phyloP scores from a whole-genome alignment of 2,329 filamentous ascomycete species.

The Alternaria sp. region DNA sequence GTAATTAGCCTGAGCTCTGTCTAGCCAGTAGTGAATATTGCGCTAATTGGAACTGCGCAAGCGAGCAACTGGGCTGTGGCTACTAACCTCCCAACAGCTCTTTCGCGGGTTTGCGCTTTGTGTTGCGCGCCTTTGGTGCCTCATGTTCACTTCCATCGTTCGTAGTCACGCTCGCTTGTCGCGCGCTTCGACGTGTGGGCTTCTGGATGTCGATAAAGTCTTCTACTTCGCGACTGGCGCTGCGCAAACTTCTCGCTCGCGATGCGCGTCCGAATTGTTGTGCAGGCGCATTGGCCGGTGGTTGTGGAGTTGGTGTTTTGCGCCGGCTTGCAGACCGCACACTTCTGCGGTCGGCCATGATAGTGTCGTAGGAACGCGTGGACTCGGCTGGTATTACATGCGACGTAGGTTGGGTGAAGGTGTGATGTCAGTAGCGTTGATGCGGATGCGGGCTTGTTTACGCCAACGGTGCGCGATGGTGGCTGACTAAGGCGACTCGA shows the following conservation, averaged over 20 bases:
- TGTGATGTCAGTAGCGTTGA: constrained; percentile 3
- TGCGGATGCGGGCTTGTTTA: constrained; percentile 10
- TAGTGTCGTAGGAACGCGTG: not conserved
- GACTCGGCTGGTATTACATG: constrained; percentile 9
- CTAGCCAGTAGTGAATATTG: not conserved
- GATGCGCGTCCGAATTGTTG: constrained; percentile 30
- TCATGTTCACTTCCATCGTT: constrained; percentile 33
- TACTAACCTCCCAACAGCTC: constrained; percentile 38
- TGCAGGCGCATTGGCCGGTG: constrained; percentile 23
- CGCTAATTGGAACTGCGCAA: not conserved
- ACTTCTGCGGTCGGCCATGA: constrained; percentile 43
- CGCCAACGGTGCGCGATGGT: constrained; percentile 6
- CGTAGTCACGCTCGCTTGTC: constrained; percentile 38
- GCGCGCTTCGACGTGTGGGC: constrained; percentile 29
- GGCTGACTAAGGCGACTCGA: constrained; percentile 8
- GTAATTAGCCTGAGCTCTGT: constrained; percentile 15
- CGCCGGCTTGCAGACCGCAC: constrained; percentile 44
- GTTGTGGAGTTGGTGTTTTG: constrained; percentile 41
- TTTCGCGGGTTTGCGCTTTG: constrained; percentile 31
- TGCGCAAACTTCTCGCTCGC: constrained; percentile 44
- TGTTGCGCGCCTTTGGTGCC: constrained; percentile 20
- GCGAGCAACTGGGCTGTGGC: not conserved
- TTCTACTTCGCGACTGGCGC: constrained; percentile 49
- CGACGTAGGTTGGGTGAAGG: constrained; percentile 1
- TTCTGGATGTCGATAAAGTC: constrained; percentile 23